Conservation (phyloP, 2,329 filamentous ascomycete genomes). For the Beauveria brongniartii region DNA sequence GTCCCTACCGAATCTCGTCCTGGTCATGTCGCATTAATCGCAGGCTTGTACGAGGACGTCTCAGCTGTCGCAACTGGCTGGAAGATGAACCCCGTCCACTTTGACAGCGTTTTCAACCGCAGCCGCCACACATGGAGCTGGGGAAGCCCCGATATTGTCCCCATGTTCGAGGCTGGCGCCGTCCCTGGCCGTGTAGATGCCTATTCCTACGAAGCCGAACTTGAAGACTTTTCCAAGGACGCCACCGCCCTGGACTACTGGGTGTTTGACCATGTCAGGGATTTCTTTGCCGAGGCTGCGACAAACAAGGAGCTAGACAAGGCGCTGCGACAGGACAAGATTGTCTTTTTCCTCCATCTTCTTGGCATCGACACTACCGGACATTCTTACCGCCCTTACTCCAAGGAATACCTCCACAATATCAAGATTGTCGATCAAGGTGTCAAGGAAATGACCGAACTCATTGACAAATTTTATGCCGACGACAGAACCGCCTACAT, state of each 20-base stretch:
- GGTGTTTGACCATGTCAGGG: slow-evolving; percentile 93
- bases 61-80: slow-evolving; percentile 95
- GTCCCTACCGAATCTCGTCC: slow-evolving; percentile 95
- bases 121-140: slow-evolving; percentile 98
- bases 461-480: slow-evolving; percentile 79
- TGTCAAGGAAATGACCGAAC: slow-evolving; percentile 70
- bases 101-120: slow-evolving; percentile 97
- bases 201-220: slow-evolving; percentile 74
- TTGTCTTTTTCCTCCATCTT: slow-evolving; percentile 92
- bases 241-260: slow-evolving; percentile 77
- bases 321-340: slow-evolving; percentile 69
- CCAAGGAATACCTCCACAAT: slow-evolving; percentile 89
- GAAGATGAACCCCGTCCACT: slow-evolving; percentile 97
- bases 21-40: slow-evolving; percentile 93
- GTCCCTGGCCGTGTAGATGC: slow-evolving; percentile 79
- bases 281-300: slow-evolving; percentile 72
- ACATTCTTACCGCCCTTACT: slow-evolving; percentile 82
- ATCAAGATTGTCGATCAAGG: slow-evolving; percentile 90
- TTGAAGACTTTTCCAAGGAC: slow-evolving; percentile 83
- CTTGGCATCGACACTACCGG: slow-evolving; percentile 88
- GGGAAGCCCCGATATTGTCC: slow-evolving; percentile 94
- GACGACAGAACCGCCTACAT: slow-evolving; percentile 86
- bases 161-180: slow-evolving; percentile 95
- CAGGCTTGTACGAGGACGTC: slow-evolving; percentile 94
- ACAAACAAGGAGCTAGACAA: slow-evolving; percentile 67